phyloP scores from a whole-genome alignment of 2,329 filamentous ascomycete genomes.

The Fusarium sp. region DNA sequence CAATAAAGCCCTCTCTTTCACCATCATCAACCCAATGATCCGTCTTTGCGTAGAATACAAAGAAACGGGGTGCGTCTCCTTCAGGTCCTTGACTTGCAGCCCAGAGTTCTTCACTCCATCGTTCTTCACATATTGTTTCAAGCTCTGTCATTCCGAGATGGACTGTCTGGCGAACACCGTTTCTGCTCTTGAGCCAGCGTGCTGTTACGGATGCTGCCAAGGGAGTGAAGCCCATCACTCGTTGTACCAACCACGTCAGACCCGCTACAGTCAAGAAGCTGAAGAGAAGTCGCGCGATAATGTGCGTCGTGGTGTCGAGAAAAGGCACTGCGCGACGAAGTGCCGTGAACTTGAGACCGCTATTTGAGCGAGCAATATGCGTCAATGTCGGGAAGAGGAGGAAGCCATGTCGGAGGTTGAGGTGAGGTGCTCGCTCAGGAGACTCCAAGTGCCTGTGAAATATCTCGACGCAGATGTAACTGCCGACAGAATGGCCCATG shows the following conservation, averaged over 20 bases:
- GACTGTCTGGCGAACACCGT: slow-evolving; percentile 71
- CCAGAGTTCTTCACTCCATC: slow-evolving; percentile 72
- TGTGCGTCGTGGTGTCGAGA: slow-evolving; percentile 56
- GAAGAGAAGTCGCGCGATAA: slow-evolving; percentile 57
- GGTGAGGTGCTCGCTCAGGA: slow-evolving; percentile 48
- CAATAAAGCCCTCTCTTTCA: slow-evolving; percentile 68
- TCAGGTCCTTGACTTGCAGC: slow-evolving; percentile 49
- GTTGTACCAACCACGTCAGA: slow-evolving; percentile 58
- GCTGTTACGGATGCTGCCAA: slow-evolving; percentile 64
- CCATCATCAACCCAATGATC: slow-evolving; percentile 73
- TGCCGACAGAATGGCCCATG: slow-evolving; percentile 80
- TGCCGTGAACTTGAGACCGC: slow-evolving; percentile 60
- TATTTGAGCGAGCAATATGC: slow-evolving; percentile 74
- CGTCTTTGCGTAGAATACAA: slow-evolving; percentile 69
- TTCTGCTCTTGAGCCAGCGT: slow-evolving; percentile 66
- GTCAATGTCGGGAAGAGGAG: slow-evolving; percentile 81
- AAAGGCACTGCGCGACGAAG: slow-evolving; percentile 57
- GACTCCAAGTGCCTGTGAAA: slow-evolving; percentile 67
- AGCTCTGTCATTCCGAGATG: slow-evolving; percentile 72
- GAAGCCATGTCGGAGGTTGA: slow-evolving; percentile 65
- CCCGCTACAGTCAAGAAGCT: slow-evolving; percentile 54
- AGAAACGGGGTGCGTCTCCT: slow-evolving; percentile 60
- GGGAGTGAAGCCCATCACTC: slow-evolving; percentile 60
- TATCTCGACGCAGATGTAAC: slow-evolving; percentile 78
- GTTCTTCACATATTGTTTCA: slow-evolving; percentile 67